Conservation (phyloP, 1,284 basidiomycete species). For the Ustilago loliicola region DNA sequence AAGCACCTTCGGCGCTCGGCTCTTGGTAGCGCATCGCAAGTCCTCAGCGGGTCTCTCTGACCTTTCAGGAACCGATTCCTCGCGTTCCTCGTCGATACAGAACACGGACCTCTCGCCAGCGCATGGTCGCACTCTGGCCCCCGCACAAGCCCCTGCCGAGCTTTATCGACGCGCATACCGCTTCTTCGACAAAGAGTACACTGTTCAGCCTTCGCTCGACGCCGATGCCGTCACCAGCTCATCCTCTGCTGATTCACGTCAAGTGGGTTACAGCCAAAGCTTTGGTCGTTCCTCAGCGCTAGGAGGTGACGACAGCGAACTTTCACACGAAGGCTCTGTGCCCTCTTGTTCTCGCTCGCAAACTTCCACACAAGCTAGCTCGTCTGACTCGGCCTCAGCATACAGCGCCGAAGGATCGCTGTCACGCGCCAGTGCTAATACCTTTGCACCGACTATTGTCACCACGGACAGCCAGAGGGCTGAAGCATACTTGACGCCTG, state of each 20-base stretch:
- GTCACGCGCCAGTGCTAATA: not conserved
- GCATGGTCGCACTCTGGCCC: not conserved
- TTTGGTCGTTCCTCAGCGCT: constrained; percentile 18
- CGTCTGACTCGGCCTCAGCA: constrained; percentile 27
- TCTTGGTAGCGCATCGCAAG: constrained; percentile 20
- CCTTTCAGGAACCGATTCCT: constrained; percentile 5
- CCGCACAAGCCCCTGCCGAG: constrained; percentile 17
- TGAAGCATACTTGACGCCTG: not conserved
- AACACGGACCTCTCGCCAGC: constrained; percentile 3
- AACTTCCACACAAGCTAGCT: constrained; percentile 28
- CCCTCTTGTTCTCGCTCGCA: constrained; percentile 39
- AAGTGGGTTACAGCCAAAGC: not conserved
- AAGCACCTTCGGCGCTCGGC: constrained; percentile 26
- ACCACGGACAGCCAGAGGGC: not conserved
- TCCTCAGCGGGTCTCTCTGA: constrained; percentile 22
- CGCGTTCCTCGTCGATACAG: constrained; percentile 28
- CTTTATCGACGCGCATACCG: constrained; percentile 54
- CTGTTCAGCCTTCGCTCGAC: constrained; percentile 15
- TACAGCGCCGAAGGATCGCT: constrained; percentile 19
- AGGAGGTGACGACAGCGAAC: constrained; percentile 13
- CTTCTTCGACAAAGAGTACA: constrained; percentile 51
- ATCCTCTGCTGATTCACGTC: not conserved
- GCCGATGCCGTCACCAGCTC: not conserved
- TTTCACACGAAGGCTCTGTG: constrained; percentile 38
- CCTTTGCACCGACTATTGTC: constrained; percentile 6